These are phyloP conservation scores for Phenoliferia sp. DNA, from an alignment of 1,284 basidiomycete species.

Conservation along the genomic window DNA sequence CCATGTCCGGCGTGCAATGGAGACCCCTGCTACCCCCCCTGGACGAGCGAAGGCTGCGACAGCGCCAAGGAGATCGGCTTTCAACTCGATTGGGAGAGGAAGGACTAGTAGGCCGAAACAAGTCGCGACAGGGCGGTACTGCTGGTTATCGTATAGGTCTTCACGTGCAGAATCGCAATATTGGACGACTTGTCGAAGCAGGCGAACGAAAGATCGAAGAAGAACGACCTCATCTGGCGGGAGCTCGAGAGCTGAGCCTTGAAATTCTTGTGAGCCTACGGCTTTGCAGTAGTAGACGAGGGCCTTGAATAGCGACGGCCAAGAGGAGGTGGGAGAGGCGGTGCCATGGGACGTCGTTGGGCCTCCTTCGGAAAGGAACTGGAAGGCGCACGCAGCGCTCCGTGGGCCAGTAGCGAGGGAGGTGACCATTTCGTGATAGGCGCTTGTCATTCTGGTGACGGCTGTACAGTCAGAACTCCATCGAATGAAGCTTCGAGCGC, in stretches of 20 bases:
- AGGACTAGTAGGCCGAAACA: slow-evolving; percentile 73
- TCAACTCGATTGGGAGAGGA: slow-evolving; percentile 81
- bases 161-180: slow-evolving; percentile 73
- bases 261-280: slow-evolving; percentile 37
- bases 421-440: slow-evolving; percentile 79
- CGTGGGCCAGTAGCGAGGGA: slow-evolving; percentile 79
- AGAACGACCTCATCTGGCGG: slow-evolving; percentile 70
- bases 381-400: slow-evolving; percentile 77
- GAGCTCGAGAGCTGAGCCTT: slow-evolving; percentile 43
- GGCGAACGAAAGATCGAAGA: slow-evolving; percentile 71
- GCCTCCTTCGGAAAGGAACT: slow-evolving; percentile 55
- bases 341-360: neutral
- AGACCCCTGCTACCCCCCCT: slow-evolving; percentile 62
- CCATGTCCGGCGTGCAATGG: slow-evolving; percentile 79
- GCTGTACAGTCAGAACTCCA: slow-evolving; percentile 77
- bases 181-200: slow-evolving; percentile 72
- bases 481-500: slow-evolving; percentile 64
- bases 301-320: slow-evolving; percentile 53
- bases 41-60: slow-evolving; percentile 64
- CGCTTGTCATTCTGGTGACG: slow-evolving; percentile 59
- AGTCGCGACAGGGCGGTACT: slow-evolving; percentile 63
- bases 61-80: slow-evolving; percentile 78
- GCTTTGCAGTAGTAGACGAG: slow-evolving; percentile 52
- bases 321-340: slow-evolving; percentile 38
- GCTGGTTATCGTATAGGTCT: slow-evolving; percentile 69